Conservation (phyloP, 2,329 filamentous ascomycete species). For the Torrubiellomyces zombiae region DNA sequence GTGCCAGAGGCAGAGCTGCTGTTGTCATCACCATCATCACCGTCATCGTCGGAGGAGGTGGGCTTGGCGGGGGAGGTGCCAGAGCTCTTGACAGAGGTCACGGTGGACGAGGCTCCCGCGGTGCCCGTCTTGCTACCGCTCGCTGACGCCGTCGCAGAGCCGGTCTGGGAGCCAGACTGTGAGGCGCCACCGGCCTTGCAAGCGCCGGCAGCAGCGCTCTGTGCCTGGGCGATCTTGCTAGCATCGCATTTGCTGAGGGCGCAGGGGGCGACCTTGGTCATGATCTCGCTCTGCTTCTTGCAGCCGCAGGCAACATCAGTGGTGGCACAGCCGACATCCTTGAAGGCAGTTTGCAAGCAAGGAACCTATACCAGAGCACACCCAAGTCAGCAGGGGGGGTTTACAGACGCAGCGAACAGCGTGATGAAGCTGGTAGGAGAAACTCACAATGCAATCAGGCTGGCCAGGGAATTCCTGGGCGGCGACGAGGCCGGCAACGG, state of each 20-base stretch:
- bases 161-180: neutral
- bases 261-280: slow-evolving; percentile 14
- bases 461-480: slow-evolving; percentile 20
- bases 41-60: slow-evolving; percentile 1
- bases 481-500: slow-evolving; percentile 17
- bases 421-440: neutral
- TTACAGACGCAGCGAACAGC: neutral
- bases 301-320: slow-evolving; percentile 23
- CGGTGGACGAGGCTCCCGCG: no score
- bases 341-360: slow-evolving; percentile 14
- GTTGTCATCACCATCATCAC: neutral
- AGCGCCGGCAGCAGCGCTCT: slow-evolving; percentile 13
- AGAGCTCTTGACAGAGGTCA: slow-evolving; percentile 2
- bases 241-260: slow-evolving; percentile 17
- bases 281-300: slow-evolving; percentile 16
- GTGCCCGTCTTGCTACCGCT: no score
- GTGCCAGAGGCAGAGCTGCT: slow-evolving; percentile 2
- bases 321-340: slow-evolving; percentile 19
- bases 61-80: slow-evolving; percentile 3
- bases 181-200: slow-evolving; percentile 10
- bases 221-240: slow-evolving; percentile 14
- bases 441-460: slow-evolving; percentile 24
- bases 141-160: slow-evolving; percentile 1
- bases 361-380: slow-evolving; percentile 1
- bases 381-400: slow-evolving; percentile 1